These are phyloP conservation scores for Dryas octopetala DNA, from an alignment of 306 rosid genomes.

Conservation along the genomic window DNA sequence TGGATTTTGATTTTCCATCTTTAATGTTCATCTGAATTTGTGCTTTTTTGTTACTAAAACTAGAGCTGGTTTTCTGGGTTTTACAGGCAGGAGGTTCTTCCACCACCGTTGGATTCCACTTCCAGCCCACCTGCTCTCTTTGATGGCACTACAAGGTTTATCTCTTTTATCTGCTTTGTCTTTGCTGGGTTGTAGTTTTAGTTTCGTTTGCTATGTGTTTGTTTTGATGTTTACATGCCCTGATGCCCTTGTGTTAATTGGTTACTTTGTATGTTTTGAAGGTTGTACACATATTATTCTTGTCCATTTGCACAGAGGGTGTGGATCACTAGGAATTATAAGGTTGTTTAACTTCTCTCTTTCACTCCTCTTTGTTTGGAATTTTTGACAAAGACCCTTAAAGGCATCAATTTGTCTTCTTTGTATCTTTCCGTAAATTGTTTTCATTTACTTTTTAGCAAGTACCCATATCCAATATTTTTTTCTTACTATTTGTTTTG, in stretches of 20 bases:
- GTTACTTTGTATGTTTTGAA: slow-evolving; percentile 20
- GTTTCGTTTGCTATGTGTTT: background rate
- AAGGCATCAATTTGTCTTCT: background rate
- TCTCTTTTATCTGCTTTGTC: background rate
- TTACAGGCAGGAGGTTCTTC: slow-evolving; percentile 38
- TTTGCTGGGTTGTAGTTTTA: too few relatives aligned
- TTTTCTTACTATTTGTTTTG: background rate
- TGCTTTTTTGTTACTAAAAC: background rate
- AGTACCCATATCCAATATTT: background rate
- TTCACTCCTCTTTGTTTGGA: background rate
- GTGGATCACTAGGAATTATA: slow-evolving; percentile 81
- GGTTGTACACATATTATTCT: slow-evolving; percentile 49
- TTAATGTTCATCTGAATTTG: background rate
- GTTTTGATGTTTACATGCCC: background rate
- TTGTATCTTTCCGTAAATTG: background rate
- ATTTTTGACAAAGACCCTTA: background rate
- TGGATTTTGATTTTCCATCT: background rate
- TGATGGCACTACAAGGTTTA: slow-evolving; percentile 83
- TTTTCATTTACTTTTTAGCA: background rate
- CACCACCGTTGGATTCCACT: slow-evolving; percentile 51
- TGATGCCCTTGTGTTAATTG: background rate
- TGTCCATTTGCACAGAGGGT: slow-evolving; percentile 88
- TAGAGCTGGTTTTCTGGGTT: background rate
- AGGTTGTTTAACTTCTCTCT: slow-evolving; percentile 39
- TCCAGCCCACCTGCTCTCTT: slow-evolving; percentile 71